Conservation (phyloP, 257 asterid genomes). For the Leonotis leonurus region DNA sequence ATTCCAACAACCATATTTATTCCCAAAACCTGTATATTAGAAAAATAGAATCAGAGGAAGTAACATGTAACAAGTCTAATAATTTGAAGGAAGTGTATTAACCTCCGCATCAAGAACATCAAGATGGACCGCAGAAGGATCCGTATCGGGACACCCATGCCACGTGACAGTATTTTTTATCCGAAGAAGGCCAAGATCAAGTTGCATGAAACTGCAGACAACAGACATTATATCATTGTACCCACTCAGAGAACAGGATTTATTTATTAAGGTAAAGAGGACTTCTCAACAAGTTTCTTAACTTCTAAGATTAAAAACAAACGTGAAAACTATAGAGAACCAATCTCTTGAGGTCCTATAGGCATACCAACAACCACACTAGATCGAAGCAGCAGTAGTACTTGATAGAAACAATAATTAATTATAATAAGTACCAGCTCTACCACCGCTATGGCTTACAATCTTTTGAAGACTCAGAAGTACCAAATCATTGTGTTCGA, state of each 20-base stretch:
- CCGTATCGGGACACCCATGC: constrained; percentile 84
- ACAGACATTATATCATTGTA: constrained; percentile 12
- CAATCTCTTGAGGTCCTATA: not conserved
- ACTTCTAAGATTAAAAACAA: not conserved
- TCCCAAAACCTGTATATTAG: constrained; percentile 65
- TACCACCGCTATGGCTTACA: not conserved
- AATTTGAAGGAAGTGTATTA: constrained; percentile 7
- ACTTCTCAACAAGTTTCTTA: not conserved
- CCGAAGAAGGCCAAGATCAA: constrained; percentile 93
- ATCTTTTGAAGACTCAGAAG: not conserved
- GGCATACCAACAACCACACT: constrained; percentile 5
- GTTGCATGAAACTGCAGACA: constrained; percentile 87
- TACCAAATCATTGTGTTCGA: not conserved
- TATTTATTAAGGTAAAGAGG: not conserved
- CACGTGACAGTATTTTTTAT: constrained; percentile 68
- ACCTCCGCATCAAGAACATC: constrained; percentile 98
- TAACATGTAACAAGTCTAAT: not conserved
- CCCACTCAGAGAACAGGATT: constrained; percentile 1
- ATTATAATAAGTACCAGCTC: not conserved
- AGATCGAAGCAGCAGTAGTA: not conserved
- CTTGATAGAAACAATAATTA: constrained; percentile 1
- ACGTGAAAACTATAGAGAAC: constrained; percentile 4
- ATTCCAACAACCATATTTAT: constrained; percentile 92
- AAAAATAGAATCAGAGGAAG: constrained; percentile 20
- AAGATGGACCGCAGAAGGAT: constrained; percentile 93